Percentiles rank a stretch among this genome's conserved stretches.
These are phyloP conservation scores for Beauveria pseudobassiana DNA, from an alignment of 2,329 filamentous ascomycete genomes.

Conservation along the genomic window DNA sequence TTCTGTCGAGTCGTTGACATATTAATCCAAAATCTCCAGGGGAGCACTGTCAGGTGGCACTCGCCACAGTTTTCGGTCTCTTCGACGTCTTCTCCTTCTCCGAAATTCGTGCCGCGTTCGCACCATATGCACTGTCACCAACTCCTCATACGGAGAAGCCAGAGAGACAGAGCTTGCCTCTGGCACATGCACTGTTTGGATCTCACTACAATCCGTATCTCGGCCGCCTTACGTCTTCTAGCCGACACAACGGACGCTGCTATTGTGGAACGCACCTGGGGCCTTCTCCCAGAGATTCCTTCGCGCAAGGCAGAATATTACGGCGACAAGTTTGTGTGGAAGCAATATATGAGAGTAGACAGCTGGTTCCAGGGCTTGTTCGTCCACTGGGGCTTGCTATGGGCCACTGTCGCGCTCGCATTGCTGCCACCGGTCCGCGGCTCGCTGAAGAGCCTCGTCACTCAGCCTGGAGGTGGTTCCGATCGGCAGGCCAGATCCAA, in stretches of 20 bases:
- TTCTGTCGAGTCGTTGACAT: neutral
- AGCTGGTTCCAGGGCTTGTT: slow-evolving; percentile 43
- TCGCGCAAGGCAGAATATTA: slow-evolving; percentile 42
- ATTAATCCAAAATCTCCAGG: slow-evolving; percentile 24
- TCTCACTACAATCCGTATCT: slow-evolving; percentile 41
- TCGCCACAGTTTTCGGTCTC: slow-evolving; percentile 53
- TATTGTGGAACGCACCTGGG: slow-evolving; percentile 56
- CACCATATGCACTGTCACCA: slow-evolving; percentile 52
- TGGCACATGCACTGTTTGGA: slow-evolving; percentile 42
- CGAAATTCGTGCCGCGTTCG: slow-evolving; percentile 36
- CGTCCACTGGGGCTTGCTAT: slow-evolving; percentile 40
- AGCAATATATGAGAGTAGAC: slow-evolving; percentile 44
- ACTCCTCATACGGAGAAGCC: slow-evolving; percentile 34
- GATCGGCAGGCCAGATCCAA: slow-evolving; percentile 44
- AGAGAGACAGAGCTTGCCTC: slow-evolving; percentile 23
- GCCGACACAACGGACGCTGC: slow-evolving; percentile 42
- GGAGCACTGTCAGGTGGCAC: slow-evolving; percentile 56
- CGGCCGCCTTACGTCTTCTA: slow-evolving; percentile 48
- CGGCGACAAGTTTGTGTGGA: slow-evolving; percentile 53
- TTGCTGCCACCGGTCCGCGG: slow-evolving; percentile 38
- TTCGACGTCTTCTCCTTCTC: slow-evolving; percentile 45
- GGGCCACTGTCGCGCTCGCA: slow-evolving; percentile 37
- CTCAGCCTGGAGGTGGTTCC: slow-evolving; percentile 49
- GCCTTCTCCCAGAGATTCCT: slow-evolving; percentile 42
- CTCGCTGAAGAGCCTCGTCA: slow-evolving; percentile 36